Base-by-base conservation (phyloP, 495 filamentous ascomycete species). In the Tuber indicum region DNA sequence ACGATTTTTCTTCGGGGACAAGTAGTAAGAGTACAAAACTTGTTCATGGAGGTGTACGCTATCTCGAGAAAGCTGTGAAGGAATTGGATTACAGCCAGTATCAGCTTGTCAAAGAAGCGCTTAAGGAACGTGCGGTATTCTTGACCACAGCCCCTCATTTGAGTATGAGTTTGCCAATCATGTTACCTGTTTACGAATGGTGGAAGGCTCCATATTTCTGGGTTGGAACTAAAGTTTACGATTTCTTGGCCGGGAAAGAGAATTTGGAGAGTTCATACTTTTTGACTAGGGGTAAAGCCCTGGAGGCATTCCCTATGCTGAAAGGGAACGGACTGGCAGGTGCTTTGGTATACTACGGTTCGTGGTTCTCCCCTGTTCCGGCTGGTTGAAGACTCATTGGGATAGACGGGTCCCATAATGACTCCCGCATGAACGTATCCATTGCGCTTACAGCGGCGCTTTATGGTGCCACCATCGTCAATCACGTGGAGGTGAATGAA, bases 151-250 rank as follows among this genome's bases (percentile, higher is more conserved):
- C 96, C 44, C 96, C 96, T 21, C 96, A 99, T 87, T 88, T 99
- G 66, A 97, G 93, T 44, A 90, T 87, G 86, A 98, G 94, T 93
- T 88, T 99, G 52, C 96, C 96, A 26, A 99, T 99, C 79, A 99
- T 99, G 96, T 89, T 99, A 76, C 96, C 96, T 0, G 87, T 98
- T 69, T 91, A 97, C 84, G 92, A 93, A 81, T 98, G 94, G 96
- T 98, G 94, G 93, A 94, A 98, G 85, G 92, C 91, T 43, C 96
- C 96, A 17, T 99, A 98, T 85, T 99, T 96, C 86, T 98, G 95
- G 94, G 91, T 89, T 9, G 96, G 96, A 74, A 97, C 95, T 71
- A 99, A 99, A 85, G 89, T 90, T 74, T 99, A 99, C 85, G 96
- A 98, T 86, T 90, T 96, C 79, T 87, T 98, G 75, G 96, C 96